Conservation (phyloP, 305 asterid species). For the Vinca major region DNA sequence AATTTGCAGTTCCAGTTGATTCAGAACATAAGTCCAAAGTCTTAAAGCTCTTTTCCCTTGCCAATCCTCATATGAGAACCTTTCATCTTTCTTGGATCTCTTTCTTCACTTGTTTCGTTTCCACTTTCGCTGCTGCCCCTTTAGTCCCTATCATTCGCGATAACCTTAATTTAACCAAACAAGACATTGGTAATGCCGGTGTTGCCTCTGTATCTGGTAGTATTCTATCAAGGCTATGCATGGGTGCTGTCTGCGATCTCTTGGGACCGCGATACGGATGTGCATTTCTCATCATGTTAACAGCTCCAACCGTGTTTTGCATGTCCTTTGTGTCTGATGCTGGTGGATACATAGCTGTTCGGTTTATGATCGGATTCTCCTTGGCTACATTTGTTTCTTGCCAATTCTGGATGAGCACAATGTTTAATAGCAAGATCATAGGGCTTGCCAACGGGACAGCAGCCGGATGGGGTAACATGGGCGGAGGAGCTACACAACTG, state of each 20-base stretch:
- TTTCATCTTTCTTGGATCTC: slow-evolving; percentile 21
- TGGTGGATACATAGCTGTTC: slow-evolving; percentile 13
- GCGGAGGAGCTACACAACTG: slow-evolving; percentile 24
- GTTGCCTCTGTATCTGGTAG: slow-evolving; percentile 22
- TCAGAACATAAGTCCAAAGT: slow-evolving; percentile 31
- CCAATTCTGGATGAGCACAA: no score
- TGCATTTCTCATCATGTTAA: slow-evolving; percentile 15
- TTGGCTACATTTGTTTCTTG: no score
- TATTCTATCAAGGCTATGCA: slow-evolving; percentile 18
- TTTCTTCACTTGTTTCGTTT: slow-evolving; percentile 19
- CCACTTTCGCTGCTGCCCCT: slow-evolving; percentile 22
- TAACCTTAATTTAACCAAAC: slow-evolving; percentile 11
- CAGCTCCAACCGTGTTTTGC: slow-evolving; percentile 17
- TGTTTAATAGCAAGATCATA: slow-evolving; percentile 17
- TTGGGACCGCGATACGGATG: slow-evolving; percentile 20
- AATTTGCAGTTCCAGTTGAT: slow-evolving; percentile 31
- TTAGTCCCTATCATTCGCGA: slow-evolving; percentile 20
- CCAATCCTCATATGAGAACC: slow-evolving; percentile 22
- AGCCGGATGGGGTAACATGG: slow-evolving; percentile 27
- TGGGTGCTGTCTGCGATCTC: slow-evolving; percentile 19
- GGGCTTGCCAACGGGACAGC: slow-evolving; percentile 22
- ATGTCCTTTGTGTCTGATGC: slow-evolving; percentile 19
- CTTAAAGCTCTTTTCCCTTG: slow-evolving; percentile 27
- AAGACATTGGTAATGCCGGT: slow-evolving; percentile 20
- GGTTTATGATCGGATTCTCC: no score